Evolutionary conservation across 495 filamentous ascomycete species (phyloP), one percentile per base, ranked within the genome.

Genomic region (Hyaloscypha finlandica): DNA sequence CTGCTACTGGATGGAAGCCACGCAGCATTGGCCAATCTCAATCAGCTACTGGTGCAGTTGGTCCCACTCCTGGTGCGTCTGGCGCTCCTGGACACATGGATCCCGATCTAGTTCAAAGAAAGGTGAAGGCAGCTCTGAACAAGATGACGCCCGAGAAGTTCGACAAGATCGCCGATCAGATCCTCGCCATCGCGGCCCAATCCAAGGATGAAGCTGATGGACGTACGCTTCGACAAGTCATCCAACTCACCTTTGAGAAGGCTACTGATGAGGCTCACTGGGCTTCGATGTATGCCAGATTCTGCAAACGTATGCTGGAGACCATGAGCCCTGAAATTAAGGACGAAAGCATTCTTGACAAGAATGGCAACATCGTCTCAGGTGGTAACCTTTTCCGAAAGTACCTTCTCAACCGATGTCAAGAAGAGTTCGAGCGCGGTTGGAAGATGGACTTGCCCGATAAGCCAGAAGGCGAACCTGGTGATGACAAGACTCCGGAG

Each of bases 101-200:
- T 66, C 96, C 95, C 20, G 92, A 94, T 67, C 88, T 95, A 79
- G 95, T 99, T 70, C 95, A 99, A 79, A 89, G 95, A 69, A 99
- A 98, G 87, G 96, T 98, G 74, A 99, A 99, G 87, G 91, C 92
- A 63, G 91, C 90, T 57, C 81, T 99, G 71, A 98, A 99, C 86
- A 98, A 98, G 89, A 98, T 99, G 96, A 97, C 95, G 0, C 95
- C 95, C 1, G 95, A 98, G 80, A 98, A 97, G 73, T 99, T 99
- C 76, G 93, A 97, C 71, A 92, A 90, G 82, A 97, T 99, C 66
- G 83, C 95, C 22, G 89, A 91, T 59, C 93, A 98, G 77, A 97
- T 99, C 62, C 84, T 98, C 31, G 86, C 89, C 45, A 98, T 99
- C 72, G 92, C 94, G 39, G 89, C 86, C 11, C 95, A 99, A 74